A percentile compares a stretch with the other conserved stretches of the same genome.
Conservation (phyloP, 1,139 yeast species). For the Hansenula lynferdii region DNA sequence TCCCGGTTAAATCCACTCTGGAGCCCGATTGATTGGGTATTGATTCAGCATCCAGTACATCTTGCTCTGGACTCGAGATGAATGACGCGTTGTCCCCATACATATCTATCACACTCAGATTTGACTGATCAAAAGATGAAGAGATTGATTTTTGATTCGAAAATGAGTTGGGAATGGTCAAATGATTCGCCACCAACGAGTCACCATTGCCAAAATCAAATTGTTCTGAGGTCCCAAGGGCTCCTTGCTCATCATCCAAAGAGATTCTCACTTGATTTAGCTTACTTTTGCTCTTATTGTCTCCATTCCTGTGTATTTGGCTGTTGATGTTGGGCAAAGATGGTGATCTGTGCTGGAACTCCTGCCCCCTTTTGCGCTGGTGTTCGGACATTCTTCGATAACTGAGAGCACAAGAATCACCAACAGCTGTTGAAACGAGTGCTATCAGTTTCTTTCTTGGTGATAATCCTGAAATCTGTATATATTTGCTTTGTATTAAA, state of each 20-base stretch:
- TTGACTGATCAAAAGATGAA: constrained; percentile 9
- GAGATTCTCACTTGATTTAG: neutral
- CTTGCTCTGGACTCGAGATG: neutral
- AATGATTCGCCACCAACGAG: neutral
- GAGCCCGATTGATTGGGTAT: neutral
- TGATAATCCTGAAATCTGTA: too few species aligned
- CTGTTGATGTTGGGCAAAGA: constrained; percentile 3
- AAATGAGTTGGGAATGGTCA: constrained; percentile 4
- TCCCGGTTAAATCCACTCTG: neutral
- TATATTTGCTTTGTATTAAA: too few species aligned
- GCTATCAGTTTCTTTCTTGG: too few species aligned
- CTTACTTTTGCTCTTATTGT: neutral
- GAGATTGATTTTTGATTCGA: constrained; percentile 3
- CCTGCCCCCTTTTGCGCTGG: neutral
- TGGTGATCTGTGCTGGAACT: neutral
- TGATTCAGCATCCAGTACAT: neutral
- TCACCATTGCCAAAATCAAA: neutral
- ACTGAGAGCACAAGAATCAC: too few species aligned
- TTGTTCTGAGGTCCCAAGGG: too few species aligned
- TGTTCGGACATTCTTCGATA: neutral
- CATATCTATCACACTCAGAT: constrained; percentile 21
- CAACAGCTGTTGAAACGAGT: too few species aligned
- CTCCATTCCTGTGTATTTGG: neutral
- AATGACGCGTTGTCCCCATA: constrained; percentile 12
- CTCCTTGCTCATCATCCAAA: neutral